These are phyloP conservation scores for Hemileia vastatrix DNA, from an alignment of 1,284 basidiomycete genomes.

Conservation along the genomic window DNA sequence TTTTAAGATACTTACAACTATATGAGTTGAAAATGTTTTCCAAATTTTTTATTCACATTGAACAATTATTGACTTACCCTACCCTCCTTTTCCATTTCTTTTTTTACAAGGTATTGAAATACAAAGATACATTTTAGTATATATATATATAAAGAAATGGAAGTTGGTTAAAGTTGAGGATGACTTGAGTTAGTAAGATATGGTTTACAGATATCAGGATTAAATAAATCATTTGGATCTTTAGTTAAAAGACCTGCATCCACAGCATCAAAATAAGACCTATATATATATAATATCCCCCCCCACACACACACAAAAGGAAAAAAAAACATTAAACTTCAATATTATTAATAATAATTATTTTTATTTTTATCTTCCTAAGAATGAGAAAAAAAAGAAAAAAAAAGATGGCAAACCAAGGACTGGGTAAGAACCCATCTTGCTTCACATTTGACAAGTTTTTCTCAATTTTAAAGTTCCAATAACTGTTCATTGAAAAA, in stretches of 20 bases:
- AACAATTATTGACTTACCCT: too few species aligned
- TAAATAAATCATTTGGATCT: conserved; percentile 53
- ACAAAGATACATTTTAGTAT: too few species aligned
- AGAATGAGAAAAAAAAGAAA: background rate
- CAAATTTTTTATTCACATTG: too few species aligned
- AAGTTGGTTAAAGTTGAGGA: too few species aligned
- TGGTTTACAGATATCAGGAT: conserved; percentile 58
- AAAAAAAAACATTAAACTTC: background rate
- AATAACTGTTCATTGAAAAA: too few species aligned
- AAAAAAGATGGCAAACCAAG: background rate
- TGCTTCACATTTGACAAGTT: conserved; percentile 6
- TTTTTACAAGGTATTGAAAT: too few species aligned
- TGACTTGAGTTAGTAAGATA: too few species aligned
- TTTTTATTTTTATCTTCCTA: background rate
- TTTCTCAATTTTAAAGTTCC: conserved; percentile 64
- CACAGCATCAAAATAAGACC: conserved; percentile 63
- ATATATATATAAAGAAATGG: too few species aligned
- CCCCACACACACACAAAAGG: too few species aligned
- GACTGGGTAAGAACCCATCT: background rate
- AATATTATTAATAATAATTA: background rate
- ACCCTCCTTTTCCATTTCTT: too few species aligned
- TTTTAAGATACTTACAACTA: too few species aligned
- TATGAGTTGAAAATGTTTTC: too few species aligned
- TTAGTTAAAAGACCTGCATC: conserved; percentile 54
- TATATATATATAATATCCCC: conserved; percentile 40